Conservation (phyloP, 768 basidiomycete genomes). For the Termitomyces sp. region DNA sequence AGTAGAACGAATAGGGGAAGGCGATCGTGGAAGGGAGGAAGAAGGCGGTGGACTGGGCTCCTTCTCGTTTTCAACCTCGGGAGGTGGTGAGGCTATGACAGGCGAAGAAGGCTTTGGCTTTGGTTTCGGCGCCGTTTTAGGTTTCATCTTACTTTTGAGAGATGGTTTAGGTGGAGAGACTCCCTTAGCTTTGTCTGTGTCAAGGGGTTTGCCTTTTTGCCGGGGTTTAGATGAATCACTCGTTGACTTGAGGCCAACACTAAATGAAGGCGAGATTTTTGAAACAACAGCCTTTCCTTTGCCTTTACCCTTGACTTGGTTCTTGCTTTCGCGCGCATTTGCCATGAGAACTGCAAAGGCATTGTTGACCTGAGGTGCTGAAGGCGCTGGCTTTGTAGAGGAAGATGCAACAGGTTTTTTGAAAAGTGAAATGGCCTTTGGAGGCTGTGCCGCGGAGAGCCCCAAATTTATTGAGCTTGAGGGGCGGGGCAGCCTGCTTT, state of each 20-base stretch:
- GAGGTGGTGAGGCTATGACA: not conserved
- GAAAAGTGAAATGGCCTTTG: not conserved
- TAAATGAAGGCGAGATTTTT: conserved; percentile 10
- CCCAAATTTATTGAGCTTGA: conserved; percentile 12
- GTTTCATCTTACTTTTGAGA: conserved; percentile 31
- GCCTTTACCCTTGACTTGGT: conserved; percentile 16
- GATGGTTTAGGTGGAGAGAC: conserved; percentile 19
- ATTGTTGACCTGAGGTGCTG: conserved; percentile 15
- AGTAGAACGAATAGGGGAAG: not conserved
- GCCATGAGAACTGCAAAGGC: conserved; percentile 31
- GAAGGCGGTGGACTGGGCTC: not conserved
- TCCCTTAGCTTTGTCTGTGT: conserved; percentile 10
- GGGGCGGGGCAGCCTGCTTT: conserved; percentile 30
- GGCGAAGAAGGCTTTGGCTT: conserved; percentile 24
- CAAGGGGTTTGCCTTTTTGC: not conserved
- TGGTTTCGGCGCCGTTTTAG: conserved; percentile 16
- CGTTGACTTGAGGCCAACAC: not conserved
- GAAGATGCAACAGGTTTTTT: not conserved
- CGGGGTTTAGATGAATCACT: conserved; percentile 4
- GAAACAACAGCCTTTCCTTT: conserved; percentile 13
- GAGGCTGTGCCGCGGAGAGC: not conserved
- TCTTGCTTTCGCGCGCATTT: conserved; percentile 14
- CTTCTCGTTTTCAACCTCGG: not conserved
- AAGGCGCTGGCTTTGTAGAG: conserved; percentile 6
- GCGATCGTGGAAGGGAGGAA: not conserved